Conservation (phyloP, 148 eudicot species). For the Amaranthus palmeri region DNA sequence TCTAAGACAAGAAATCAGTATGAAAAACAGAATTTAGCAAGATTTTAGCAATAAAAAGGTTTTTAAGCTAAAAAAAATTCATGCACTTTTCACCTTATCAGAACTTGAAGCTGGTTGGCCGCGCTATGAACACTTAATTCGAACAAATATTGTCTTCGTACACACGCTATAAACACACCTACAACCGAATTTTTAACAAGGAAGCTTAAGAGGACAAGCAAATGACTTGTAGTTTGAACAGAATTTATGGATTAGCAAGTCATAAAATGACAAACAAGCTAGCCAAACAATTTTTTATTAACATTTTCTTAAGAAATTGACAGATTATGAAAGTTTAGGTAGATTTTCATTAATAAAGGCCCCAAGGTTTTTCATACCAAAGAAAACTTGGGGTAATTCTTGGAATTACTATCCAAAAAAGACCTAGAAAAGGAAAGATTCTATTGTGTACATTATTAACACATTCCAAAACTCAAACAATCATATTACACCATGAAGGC, state of each 20-base stretch:
- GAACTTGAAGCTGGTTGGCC: not conserved
- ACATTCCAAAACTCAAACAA: not conserved
- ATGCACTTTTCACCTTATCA: conserved; percentile 3
- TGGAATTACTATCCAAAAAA: conserved; percentile 11
- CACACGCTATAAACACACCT: too few relatives aligned
- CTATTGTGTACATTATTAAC: not conserved
- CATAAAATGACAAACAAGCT: conserved; percentile 11
- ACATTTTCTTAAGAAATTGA: not conserved
- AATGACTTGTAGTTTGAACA: conserved; percentile 2
- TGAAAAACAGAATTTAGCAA: not conserved
- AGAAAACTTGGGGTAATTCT: not conserved
- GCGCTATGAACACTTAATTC: not conserved
- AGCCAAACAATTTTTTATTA: not conserved
- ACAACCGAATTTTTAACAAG: not conserved
- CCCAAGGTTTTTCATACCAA: not conserved
- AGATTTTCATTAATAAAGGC: not conserved
- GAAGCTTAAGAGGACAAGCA: conserved; percentile 18
- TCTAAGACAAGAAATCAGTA: conserved; percentile 1
- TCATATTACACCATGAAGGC: not conserved
- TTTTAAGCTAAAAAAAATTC: not conserved
- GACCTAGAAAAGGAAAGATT: not conserved
- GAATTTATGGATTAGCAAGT: conserved; percentile 8
- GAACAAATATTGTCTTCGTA: too few relatives aligned
- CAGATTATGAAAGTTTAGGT: conserved; percentile 17
- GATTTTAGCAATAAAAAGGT: not conserved